These are phyloP conservation scores for Melanomma pulvis-pyrius DNA, from an alignment of 495 filamentous ascomycete genomes.

Conservation along the genomic window DNA sequence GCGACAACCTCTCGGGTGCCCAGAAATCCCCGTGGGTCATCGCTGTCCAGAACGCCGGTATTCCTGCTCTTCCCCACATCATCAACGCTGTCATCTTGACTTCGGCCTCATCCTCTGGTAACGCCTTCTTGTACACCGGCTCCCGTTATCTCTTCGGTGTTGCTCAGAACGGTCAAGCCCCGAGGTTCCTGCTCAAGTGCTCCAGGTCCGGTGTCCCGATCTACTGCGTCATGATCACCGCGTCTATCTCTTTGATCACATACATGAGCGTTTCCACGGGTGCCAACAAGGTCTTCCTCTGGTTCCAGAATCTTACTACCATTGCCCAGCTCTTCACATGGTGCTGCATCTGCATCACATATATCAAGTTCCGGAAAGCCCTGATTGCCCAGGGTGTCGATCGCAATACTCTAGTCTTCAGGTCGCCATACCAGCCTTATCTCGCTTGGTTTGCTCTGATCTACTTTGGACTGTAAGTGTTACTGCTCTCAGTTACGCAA, in stretches of 20 bases:
- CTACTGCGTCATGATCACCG: constrained; percentile 58
- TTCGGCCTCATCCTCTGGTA: constrained; percentile 69
- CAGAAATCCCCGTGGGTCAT: constrained; percentile 70
- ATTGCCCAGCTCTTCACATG: constrained; percentile 60
- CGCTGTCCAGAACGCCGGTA: constrained; percentile 62
- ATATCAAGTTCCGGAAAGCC: constrained; percentile 61
- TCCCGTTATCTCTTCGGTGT: constrained; percentile 75
- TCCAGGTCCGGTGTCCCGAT: constrained; percentile 64
- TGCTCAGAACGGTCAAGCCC: constrained; percentile 66
- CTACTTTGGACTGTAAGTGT: constrained; percentile 51
- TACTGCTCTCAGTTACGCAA: background rate
- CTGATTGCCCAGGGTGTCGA: constrained; percentile 59
- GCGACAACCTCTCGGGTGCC: constrained; percentile 54
- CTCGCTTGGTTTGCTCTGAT: constrained; percentile 61
- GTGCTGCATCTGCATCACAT: constrained; percentile 52
- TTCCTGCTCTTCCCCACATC: constrained; percentile 67
- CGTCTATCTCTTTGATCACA: constrained; percentile 60
- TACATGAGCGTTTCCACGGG: constrained; percentile 62
- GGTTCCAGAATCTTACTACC: constrained; percentile 49
- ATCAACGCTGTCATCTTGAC: constrained; percentile 77
- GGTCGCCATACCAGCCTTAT: constrained; percentile 62
- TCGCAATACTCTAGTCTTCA: constrained; percentile 59
- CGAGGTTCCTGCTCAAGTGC: constrained; percentile 58
- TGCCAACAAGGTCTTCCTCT: constrained; percentile 48
- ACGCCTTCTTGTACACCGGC: constrained; percentile 82